Base-by-base conservation (phyloP, 345 rosid genomes). In the Luvunga scandens region DNA sequence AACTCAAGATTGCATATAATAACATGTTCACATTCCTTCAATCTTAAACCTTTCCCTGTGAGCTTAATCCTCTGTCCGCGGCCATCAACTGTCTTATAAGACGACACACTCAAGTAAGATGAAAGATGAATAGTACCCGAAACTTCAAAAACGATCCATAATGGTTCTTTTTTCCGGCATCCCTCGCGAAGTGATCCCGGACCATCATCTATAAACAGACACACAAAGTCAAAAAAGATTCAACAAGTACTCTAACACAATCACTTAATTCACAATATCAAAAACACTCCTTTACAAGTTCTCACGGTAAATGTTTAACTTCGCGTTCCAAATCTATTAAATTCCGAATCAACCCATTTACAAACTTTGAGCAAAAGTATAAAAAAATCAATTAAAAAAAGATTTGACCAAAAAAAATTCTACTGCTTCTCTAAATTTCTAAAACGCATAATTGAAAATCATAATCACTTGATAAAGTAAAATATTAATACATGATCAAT, bases 11-110 rank as follows among this genome's bases (percentile, higher is more conserved):
- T 97, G 83, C 98, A 97, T 18, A 97, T 73, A 55, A 94, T 91
- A 70, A 92, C 88, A 82, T 96, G 95, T 73, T 93, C 96, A 28
- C 98, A 90, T 77, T 93, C 90, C 88, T 91, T 91, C 57, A 94
- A 81, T 86, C 97, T 89, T 80, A 94, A 75, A 18, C 99, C 98
- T 83, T 97, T 94, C 55, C 98, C 97, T 0, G 93, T 91, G 71
- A 97, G 80, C 77, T 91, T 94, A 77, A 97, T 88, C 81, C 88
- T 83, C 75, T 91, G 98, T 16, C 97, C 98, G 39, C 98, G 90
- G 24, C 98, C 99, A 84, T 97, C 99, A 36, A 97, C 87, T 73
- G 98, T 97, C 89, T 93, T 97, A 75, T 90, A 90, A 63, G 99
- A 97, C 10, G 98, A 88, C 25, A 93, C 90, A 69, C 28, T 90